phyloP scores from a whole-genome alignment of 2,329 filamentous ascomycete species.

The Escovopsis sp. region DNA sequence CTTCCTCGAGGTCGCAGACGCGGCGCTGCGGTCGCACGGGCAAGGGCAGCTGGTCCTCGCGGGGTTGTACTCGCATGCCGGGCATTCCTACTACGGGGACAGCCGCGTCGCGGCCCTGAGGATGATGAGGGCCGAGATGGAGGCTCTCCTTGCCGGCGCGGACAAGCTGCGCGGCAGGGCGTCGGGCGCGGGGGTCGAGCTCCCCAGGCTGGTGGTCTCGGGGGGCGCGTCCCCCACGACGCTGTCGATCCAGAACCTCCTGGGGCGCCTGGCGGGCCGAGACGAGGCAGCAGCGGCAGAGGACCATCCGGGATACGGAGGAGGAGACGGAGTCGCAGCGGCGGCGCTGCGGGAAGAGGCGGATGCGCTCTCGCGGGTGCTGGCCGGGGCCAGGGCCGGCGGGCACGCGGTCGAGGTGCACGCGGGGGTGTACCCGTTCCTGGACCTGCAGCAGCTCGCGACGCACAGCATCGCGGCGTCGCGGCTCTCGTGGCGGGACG shows the following conservation, averaged over 20 bases:
- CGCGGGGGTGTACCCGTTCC: constrained; percentile 59
- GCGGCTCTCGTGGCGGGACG: constrained; percentile 34
- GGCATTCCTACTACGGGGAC: constrained; percentile 48
- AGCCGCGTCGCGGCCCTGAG: constrained; percentile 16
- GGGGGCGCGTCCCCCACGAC: constrained; percentile 68
- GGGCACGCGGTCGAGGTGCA: constrained; percentile 50
- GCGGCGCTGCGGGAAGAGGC: constrained; percentile 10
- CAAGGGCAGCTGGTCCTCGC: constrained; percentile 28
- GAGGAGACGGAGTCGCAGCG: not conserved
- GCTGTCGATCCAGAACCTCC: constrained; percentile 13
- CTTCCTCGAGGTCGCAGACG: constrained; percentile 32
- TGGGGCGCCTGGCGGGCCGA: constrained; percentile 5
- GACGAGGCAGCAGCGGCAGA: not conserved
- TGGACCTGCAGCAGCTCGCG: constrained; percentile 68
- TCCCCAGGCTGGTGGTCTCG: constrained; percentile 31
- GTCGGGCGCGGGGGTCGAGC: constrained; percentile 5
- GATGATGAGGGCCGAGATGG: constrained; percentile 17
- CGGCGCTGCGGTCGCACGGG: constrained; percentile 13
- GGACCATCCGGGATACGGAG: too few relatives aligned
- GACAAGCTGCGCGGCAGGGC: constrained; percentile 9
- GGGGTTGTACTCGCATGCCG: constrained; percentile 61
- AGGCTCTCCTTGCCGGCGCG: constrained; percentile 13
- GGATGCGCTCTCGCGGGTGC: constrained; percentile 8
- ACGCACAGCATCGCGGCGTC: constrained; percentile 41
- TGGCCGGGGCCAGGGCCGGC: constrained; percentile 16